phyloP scores from a whole-genome alignment of 768 basidiomycete species.

The Paxillus rubicundulus region DNA sequence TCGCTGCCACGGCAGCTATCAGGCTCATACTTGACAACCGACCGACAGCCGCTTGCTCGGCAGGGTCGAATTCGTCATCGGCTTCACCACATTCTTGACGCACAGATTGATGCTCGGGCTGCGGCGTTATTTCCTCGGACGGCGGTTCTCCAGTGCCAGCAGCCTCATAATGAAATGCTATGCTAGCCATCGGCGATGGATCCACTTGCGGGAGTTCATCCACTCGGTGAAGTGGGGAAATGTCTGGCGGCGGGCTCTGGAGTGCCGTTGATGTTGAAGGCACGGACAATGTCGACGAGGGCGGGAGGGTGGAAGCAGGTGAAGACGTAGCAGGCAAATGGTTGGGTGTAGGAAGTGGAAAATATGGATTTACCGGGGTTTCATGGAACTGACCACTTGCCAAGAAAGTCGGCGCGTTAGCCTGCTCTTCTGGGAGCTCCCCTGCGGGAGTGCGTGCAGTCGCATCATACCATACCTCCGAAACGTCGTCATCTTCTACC shows the following conservation, averaged over 20 bases:
- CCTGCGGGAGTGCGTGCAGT: conserved; percentile 30
- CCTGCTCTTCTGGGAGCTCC: conserved; percentile 22
- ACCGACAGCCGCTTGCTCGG: conserved; percentile 79
- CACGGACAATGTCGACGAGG: conserved; percentile 15
- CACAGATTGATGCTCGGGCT: conserved; percentile 13
- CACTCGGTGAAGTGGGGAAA: conserved; percentile 16
- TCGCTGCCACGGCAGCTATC: conserved; percentile 83
- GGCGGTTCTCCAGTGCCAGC: conserved; percentile 6
- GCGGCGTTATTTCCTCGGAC: conserved; percentile 7
- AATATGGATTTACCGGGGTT: conserved; percentile 48
- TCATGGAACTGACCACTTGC: conserved; percentile 5
- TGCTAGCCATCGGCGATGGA: conserved; percentile 10
- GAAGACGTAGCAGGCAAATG: conserved; percentile 28
- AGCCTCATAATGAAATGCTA: conserved; percentile 16
- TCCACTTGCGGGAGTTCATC: conserved; percentile 16
- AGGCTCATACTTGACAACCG: conserved; percentile 90
- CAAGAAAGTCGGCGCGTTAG: conserved; percentile 8
- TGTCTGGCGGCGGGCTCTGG: conserved; percentile 9
- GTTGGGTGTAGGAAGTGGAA: conserved; percentile 40
- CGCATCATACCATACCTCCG: conserved; percentile 33
- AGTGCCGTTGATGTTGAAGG: conserved; percentile 2
- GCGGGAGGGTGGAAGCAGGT: conserved; percentile 17
- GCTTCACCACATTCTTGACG: conserved; percentile 22
- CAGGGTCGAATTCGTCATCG: conserved; percentile 41
- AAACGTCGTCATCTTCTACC: conserved; percentile 35